Evolutionary conservation across 495 filamentous ascomycete species (phyloP), one percentile per base, ranked within the genome.

Genomic region (Clavariopsis aquatica): DNA sequence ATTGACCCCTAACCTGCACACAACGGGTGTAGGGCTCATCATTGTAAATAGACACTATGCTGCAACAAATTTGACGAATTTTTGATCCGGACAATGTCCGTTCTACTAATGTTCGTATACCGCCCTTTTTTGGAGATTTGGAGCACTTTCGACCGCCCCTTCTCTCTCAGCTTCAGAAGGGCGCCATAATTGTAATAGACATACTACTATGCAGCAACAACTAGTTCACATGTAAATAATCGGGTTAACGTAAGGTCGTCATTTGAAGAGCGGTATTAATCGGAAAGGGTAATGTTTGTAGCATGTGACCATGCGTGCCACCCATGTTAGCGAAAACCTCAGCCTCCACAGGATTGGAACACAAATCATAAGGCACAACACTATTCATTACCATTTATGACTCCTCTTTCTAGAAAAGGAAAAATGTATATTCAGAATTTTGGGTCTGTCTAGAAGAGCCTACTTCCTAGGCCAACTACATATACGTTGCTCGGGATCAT

Each of bases 231-330:
- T 13, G 19, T 29, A 4, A n/a, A 22, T 22, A 56, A 41, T 41
- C 29, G 6, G 19, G 29, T 56, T 34, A 56, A 56, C 4, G 4
- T 41, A 1, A 23, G 10, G 57, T 2, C 27, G 4, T 17, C n/a
- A 57, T 17, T 15, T 26, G 28, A 20, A 36, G 29, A 36, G 23
- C 60, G 49, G 10, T 26, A 2, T 34, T 52, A 5, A 29, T 20
- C 20, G 17, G 17, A 28, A 52, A 49, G 4, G 28, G 23, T 10
- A 27, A 27, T 55, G 54, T 24, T 17, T 6, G 56, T 31, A 41
- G 43, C 52, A 64, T 57, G 61, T 64, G 61, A 64, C 53, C 28
- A 51, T 53, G 61, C 61, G 61, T 46, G n/a, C 47, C 36, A 20
- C 34, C 24, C 19, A 24, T 15, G 43, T 19, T 22, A 62, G 23